A percentile compares a stretch with the other conserved stretches of the same genome.
phyloP scores from a whole-genome alignment of 2,329 filamentous ascomycete species.

The Aspergillus aculeatus region DNA sequence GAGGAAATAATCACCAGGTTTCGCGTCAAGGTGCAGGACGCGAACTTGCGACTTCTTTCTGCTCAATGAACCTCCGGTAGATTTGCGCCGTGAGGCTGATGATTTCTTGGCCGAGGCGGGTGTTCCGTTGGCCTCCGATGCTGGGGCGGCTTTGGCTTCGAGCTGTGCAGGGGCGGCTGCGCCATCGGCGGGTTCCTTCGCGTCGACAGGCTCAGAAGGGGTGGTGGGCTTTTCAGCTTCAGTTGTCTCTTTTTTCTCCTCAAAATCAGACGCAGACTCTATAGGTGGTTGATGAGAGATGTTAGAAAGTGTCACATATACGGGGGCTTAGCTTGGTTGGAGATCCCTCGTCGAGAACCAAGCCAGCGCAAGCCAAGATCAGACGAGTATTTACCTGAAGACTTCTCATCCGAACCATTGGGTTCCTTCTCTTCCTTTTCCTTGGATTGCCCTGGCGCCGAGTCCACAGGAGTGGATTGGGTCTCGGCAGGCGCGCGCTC shows the following conservation, averaged over 20 bases:
- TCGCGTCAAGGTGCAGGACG: conserved; percentile 70
- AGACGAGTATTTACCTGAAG: conserved; percentile 28
- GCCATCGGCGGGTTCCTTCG: conserved; percentile 25
- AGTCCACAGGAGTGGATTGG: conserved; percentile 21
- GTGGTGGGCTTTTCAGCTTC: conserved; percentile 30
- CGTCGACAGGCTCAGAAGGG: conserved; percentile 22
- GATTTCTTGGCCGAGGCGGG: conserved; percentile 52
- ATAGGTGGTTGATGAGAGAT: neutral
- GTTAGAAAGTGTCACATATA: conserved; percentile 14
- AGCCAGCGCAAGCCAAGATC: neutral
- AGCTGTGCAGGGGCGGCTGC: conserved; percentile 25
- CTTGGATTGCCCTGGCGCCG: conserved; percentile 21
- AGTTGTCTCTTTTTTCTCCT: conserved; percentile 30
- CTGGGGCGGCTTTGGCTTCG: conserved; percentile 28
- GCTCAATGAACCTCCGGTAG: conserved; percentile 69
- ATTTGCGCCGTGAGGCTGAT: conserved; percentile 65
- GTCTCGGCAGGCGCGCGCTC: conserved; percentile 32
- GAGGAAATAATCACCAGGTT: conserved; percentile 89
- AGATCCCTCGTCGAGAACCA: neutral
- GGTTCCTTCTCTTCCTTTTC: conserved; percentile 24
- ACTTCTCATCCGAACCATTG: conserved; percentile 30
- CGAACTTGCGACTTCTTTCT: conserved; percentile 78
- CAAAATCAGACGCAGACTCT: conserved; percentile 23
- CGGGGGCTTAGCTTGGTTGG: conserved; percentile 10
- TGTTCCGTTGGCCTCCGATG: conserved; percentile 47